A percentile compares a stretch with the other conserved stretches of the same genome.
These are phyloP conservation scores for Xerophyta viscosa DNA, from an alignment of 106 monocot species.

Conservation along the genomic window DNA sequence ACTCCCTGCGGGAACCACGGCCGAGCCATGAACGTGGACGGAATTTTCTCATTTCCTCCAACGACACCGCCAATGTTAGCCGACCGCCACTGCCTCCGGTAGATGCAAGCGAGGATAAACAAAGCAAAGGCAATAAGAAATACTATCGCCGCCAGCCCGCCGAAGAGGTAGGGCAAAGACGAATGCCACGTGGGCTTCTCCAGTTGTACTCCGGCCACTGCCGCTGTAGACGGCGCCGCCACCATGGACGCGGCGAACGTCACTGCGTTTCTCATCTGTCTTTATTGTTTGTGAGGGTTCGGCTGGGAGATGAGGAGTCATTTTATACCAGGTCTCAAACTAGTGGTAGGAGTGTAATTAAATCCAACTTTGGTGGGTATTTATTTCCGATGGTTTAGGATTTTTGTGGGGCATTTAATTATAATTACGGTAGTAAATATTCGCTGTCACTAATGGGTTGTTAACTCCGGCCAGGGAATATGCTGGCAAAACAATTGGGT, in stretches of 20 bases:
- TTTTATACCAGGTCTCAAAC: too few relatives aligned
- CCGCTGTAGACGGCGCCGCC: not conserved
- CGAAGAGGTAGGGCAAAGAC: slow-evolving; percentile 39
- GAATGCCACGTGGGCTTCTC: slow-evolving; percentile 21
- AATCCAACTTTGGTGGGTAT: too few relatives aligned
- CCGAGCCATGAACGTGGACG: not conserved
- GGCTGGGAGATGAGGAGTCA: too few relatives aligned
- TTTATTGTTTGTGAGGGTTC: too few relatives aligned
- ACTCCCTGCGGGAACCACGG: slow-evolving; percentile 11
- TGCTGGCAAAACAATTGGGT: too few relatives aligned
- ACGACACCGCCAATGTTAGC: not conserved
- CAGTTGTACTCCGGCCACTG: not conserved
- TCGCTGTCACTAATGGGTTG: too few relatives aligned
- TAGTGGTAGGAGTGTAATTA: too few relatives aligned
- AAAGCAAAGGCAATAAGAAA: slow-evolving; percentile 16
- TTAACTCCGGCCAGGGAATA: too few relatives aligned
- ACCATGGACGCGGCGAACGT: not conserved
- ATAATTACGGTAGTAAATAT: too few relatives aligned
- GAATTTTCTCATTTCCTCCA: not conserved
- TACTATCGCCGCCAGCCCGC: slow-evolving; percentile 26
- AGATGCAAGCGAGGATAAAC: slow-evolving; percentile 19
- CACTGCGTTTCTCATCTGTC: not conserved
- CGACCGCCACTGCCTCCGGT: slow-evolving; percentile 11
- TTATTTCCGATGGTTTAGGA: too few relatives aligned
- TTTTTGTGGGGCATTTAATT: too few relatives aligned